phyloP scores from a whole-genome alignment of 139 green algal genomes.

The Bryopsis sp. region DNA sequence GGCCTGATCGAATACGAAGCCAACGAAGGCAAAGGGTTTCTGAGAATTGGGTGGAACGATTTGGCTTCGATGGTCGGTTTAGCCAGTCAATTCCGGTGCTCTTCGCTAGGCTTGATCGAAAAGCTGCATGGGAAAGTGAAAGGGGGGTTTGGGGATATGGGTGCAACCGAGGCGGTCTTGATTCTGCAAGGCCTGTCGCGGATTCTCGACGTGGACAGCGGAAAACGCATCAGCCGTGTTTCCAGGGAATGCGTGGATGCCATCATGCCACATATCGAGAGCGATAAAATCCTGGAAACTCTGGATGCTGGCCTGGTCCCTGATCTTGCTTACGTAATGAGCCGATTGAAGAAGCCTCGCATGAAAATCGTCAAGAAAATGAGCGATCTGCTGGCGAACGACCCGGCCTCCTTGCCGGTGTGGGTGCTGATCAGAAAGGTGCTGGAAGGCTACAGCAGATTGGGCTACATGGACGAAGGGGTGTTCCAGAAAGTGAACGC shows the following conservation, averaged over 20 bases:
- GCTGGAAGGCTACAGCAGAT: not conserved
- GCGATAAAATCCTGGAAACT: too few relatives aligned
- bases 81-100: not conserved
- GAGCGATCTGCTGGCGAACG: too few relatives aligned
- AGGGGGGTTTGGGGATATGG: not conserved
- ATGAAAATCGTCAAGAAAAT: too few relatives aligned
- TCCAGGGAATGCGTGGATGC: too few relatives aligned
- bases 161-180: not conserved
- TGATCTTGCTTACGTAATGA: too few relatives aligned
- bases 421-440: too few relatives aligned
- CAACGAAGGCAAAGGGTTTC: not conserved
- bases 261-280: too few relatives aligned
- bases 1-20: not conserved
- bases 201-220: not conserved
- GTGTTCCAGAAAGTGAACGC: not conserved
- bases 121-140: not conserved
- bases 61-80: not conserved
- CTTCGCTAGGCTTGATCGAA: not conserved
- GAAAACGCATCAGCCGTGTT: too few relatives aligned
- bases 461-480: not conserved
- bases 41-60: constrained; percentile 10
- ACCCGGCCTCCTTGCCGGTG: too few relatives aligned
- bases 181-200: not conserved
- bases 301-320: too few relatives aligned
- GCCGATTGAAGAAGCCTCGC: too few relatives aligned